phyloP scores from a whole-genome alignment of 306 rosid species.

The Neltuma alba region DNA sequence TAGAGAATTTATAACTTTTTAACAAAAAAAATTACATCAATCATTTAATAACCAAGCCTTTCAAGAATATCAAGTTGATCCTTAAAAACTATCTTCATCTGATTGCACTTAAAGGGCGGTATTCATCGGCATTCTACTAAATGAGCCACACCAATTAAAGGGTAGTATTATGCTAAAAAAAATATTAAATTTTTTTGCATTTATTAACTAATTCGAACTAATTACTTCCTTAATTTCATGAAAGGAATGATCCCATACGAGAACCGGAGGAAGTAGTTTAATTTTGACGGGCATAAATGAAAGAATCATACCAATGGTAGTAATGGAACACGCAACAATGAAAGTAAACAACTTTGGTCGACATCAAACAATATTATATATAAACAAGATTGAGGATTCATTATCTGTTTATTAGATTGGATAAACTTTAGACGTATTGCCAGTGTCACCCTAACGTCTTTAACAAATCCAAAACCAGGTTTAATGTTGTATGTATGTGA shows the following conservation, averaged over 20 bases:
- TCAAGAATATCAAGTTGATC: too few relatives aligned
- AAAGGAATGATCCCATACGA: too few relatives aligned
- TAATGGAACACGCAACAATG: not conserved
- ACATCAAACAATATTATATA: not conserved
- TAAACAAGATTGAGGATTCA: not conserved
- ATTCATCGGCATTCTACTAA: too few relatives aligned
- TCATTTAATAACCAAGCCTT: too few relatives aligned
- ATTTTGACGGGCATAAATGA: not conserved
- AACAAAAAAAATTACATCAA: too few relatives aligned
- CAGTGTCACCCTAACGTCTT: not conserved
- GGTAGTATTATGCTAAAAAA: not conserved
- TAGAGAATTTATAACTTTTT: too few relatives aligned
- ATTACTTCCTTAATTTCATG: too few relatives aligned
- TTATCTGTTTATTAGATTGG: not conserved
- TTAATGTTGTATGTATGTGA: not conserved
- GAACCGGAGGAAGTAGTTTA: not conserved
- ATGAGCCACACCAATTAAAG: not conserved
- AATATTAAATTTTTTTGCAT: not conserved
- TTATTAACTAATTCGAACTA: not conserved
- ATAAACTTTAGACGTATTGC: not conserved
- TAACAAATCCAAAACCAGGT: not conserved
- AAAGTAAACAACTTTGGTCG: not conserved
- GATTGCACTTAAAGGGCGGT: too few relatives aligned
- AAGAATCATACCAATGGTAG: not conserved
- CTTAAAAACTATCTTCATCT: too few relatives aligned